phyloP scores from a whole-genome alignment of 176 grass and related monocot species.

The Metroxylon sagu region DNA sequence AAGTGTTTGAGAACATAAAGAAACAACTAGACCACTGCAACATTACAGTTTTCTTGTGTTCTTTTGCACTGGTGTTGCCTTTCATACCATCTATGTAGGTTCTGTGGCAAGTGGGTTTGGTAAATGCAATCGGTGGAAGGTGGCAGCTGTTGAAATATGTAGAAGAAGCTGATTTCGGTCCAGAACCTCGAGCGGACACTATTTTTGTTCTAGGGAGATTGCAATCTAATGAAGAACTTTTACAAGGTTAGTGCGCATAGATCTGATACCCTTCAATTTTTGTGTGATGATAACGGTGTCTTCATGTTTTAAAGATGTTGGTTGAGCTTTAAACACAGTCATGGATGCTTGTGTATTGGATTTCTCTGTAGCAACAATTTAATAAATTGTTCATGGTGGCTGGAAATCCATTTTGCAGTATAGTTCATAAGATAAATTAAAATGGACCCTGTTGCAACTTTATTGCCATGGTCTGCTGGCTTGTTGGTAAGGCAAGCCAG shows the following conservation, averaged over 20 bases:
- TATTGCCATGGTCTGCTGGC: no score
- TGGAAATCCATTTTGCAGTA: no score
- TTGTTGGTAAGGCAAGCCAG: no score
- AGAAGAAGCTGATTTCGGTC: conserved; percentile 85
- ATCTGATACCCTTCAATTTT: background rate
- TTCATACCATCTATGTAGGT: conserved; percentile 32
- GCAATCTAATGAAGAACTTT: conserved; percentile 28
- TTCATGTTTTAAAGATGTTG: background rate
- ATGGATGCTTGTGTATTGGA: no score
- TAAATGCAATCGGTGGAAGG: conserved; percentile 22
- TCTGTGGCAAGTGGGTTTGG: conserved; percentile 27
- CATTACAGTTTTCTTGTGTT: background rate
- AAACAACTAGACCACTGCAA: no score
- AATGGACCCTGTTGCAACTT: no score
- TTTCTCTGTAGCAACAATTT: no score
- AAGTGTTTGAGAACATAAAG: no score
- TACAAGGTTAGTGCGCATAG: conserved; percentile 35
- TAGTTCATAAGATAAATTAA: no score
- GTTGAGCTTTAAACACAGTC: background rate
- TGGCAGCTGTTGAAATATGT: conserved; percentile 47
- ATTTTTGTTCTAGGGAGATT: conserved; percentile 42
- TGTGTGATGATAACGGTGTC: background rate
- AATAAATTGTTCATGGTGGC: no score
- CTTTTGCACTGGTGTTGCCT: background rate
- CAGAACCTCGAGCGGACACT: conserved; percentile 42